Evolutionary conservation across 2,329 filamentous ascomycete species (phyloP), one percentile per base, ranked within the genome.

Genomic region (Cryphonectria naterciae): DNA sequence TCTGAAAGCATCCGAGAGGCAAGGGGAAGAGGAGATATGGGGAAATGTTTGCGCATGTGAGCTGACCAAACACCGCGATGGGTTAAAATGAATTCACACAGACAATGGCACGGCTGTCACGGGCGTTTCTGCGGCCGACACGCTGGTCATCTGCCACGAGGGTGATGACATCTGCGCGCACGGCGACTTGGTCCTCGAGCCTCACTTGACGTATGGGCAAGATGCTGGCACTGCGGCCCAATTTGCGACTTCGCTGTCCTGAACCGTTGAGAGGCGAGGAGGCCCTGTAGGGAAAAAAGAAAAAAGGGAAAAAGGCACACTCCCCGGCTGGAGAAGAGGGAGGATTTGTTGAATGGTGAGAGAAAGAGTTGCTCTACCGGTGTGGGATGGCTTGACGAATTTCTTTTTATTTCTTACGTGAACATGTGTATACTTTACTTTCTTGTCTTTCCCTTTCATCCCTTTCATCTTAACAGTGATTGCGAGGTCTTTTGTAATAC

Each of bases 71-170:
- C 35, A 25, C 61, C 43, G 37, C 37, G 37, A 60, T 35, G 13
- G 37, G 22, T n/a, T 22, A 22, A 19, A 22, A 22, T 19, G 1
- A 46, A 46, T 32, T 39, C 37, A 39, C 37, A 66, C 3, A 70
- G 73, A 74, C n/a, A 74, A 74, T 37, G 70, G 70, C 10, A 41
- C 71, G 15, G 66, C 72, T 13, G 69, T 74, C n/a, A 37, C 49
- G 19, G 71, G 73, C 22, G 22, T 74, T 15, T 54, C 70, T 2
- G 60, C 60, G 4, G 60, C 49, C 17, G 67, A 63, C 15, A 69
- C 68, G 39, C 66, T 60, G 61, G 65, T 74, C 22, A 67, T 68
- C 56, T 74, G 73, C 58, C 61, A 74, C 63, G 32, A 52, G 17
- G 65, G 70, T 0, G 74, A 74, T 66, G 67, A 72, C 41, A 73